phyloP scores from a whole-genome alignment of 2,329 filamentous ascomycete genomes.

The Penicillium occitanis region DNA sequence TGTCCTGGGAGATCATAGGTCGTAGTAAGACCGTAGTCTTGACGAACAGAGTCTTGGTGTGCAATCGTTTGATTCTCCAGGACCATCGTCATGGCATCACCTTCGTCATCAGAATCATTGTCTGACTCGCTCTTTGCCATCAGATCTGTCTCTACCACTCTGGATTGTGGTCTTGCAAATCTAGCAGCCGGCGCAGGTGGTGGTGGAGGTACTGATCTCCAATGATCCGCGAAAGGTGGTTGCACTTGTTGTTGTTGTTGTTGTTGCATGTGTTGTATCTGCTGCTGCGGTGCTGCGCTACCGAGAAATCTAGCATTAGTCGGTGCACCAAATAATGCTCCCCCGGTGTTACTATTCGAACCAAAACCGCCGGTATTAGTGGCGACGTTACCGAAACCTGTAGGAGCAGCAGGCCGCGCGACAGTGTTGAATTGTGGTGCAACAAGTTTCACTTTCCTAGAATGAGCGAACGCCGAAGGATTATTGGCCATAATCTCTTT shows the following conservation, averaged over 20 bases:
- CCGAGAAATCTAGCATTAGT: neutral
- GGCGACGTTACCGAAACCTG: neutral
- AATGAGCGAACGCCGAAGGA: neutral
- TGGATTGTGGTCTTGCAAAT: neutral
- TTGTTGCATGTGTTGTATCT: neutral
- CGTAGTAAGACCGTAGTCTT: slow-evolving; percentile 44
- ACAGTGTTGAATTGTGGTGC: neutral
- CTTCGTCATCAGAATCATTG: slow-evolving; percentile 6
- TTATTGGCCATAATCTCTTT: slow-evolving; percentile 15
- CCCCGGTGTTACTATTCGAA: neutral
- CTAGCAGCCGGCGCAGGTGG: neutral
- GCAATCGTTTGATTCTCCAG: slow-evolving; percentile 15
- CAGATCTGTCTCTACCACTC: neutral
- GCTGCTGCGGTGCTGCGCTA: neutral
- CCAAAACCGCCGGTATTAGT: neutral
- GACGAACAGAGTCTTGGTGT: slow-evolving; percentile 38
- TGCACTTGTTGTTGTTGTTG: neutral
- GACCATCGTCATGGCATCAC: slow-evolving; percentile 7
- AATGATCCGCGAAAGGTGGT: neutral
- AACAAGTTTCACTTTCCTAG: neutral
- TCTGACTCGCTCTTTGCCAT: neutral
- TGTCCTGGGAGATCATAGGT: slow-evolving; percentile 42
- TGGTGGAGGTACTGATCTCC: neutral
- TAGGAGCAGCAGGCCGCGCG: neutral
- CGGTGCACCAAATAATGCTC: neutral